phyloP scores from a whole-genome alignment of 106 monocot species.

The Allium fistulosum region DNA sequence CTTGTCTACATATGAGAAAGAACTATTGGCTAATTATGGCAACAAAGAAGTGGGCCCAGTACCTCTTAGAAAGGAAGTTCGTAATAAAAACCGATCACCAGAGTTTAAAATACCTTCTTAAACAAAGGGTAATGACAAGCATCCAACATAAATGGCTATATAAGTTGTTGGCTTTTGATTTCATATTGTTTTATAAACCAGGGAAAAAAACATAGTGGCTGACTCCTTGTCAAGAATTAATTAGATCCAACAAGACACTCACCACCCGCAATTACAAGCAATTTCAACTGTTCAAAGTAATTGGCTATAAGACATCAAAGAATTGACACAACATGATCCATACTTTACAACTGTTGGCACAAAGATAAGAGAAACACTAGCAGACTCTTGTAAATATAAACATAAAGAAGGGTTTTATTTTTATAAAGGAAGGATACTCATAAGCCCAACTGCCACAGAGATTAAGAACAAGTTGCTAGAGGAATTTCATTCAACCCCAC shows the following conservation, averaged over 20 bases:
- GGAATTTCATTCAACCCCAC: background rate
- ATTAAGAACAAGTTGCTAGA: background rate
- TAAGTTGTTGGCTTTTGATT: background rate
- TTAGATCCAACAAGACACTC: background rate
- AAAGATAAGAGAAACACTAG: too few species aligned
- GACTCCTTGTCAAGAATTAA: background rate
- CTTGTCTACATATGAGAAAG: too few species aligned
- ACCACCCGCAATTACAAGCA: background rate
- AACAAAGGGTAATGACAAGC: background rate
- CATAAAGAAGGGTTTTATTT: background rate
- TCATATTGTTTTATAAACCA: background rate
- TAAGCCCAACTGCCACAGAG: background rate
- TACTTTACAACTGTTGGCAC: background rate
- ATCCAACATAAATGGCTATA: background rate
- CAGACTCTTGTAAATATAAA: background rate
- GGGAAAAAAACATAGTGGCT: background rate
- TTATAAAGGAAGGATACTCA: background rate
- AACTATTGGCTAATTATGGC: too few species aligned
- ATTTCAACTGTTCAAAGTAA: background rate
- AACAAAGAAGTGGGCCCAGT: too few species aligned
- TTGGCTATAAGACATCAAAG: background rate
- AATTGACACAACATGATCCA: background rate
- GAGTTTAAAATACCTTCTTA: background rate
- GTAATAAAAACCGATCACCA: background rate
- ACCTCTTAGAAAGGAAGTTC: background rate